Percentiles rank a stretch among this genome's conserved stretches.
phyloP scores from a whole-genome alignment of 2,329 filamentous ascomycete species.

The Penicillium expansum region DNA sequence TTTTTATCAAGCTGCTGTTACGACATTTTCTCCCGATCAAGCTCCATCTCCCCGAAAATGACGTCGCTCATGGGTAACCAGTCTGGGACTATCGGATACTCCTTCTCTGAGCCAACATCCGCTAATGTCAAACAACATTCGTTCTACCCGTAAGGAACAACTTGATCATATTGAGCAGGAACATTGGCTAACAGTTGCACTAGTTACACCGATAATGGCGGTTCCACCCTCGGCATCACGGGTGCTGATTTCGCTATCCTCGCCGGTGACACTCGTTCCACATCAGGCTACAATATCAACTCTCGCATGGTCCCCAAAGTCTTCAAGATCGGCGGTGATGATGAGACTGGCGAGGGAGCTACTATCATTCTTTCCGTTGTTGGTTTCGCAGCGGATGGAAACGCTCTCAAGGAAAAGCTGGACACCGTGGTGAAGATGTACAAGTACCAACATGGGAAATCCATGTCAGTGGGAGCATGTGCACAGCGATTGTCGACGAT shows the following conservation, averaged over 20 bases:
- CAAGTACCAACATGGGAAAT: constrained; percentile 95
- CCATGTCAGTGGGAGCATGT: constrained; percentile 90
- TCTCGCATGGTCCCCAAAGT: constrained; percentile 92
- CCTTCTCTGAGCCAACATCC: constrained; percentile 54
- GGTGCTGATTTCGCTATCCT: constrained; percentile 94
- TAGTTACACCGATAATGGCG: constrained; percentile 93
- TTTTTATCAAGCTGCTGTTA: not conserved
- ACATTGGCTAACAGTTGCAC: constrained; percentile 13
- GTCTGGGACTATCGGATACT: constrained; percentile 57
- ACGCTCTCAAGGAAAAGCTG: constrained; percentile 88
- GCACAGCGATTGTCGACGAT: constrained; percentile 94
- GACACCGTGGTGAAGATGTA: constrained; percentile 98
- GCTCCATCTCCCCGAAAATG: constrained; percentile 43
- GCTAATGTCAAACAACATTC: constrained; percentile 62
- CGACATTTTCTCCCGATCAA: not conserved
- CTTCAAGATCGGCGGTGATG: constrained; percentile 93
- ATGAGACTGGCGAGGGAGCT: constrained; percentile 77
- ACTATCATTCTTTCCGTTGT: constrained; percentile 90
- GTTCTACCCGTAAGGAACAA: constrained; percentile 77
- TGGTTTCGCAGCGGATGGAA: constrained; percentile 91
- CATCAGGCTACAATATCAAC: constrained; percentile 98
- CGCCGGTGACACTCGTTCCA: constrained; percentile 94
- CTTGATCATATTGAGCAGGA: not conserved
- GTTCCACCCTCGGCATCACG: constrained; percentile 90
- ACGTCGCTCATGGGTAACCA: constrained; percentile 52